Evolutionary conservation across 2,329 filamentous ascomycete species (phyloP).

Genomic region (Fusarium gaditjirri): DNA sequence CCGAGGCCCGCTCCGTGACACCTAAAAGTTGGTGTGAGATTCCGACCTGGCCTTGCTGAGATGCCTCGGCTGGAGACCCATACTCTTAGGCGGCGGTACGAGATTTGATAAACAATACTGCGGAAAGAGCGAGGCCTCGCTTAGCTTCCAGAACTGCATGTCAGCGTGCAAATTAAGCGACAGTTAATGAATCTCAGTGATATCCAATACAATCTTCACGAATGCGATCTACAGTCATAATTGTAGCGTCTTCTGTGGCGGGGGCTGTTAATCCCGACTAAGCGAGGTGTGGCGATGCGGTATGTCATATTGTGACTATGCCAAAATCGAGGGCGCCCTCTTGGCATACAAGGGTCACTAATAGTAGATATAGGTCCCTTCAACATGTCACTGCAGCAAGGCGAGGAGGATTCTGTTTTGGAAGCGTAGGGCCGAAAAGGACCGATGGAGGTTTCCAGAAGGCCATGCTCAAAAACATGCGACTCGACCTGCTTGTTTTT

Average conservation of each 20-base stretch:
- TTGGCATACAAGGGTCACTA: too few relatives aligned
- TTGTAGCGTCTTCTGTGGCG: conserved; percentile 17
- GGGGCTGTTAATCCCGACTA: not conserved
- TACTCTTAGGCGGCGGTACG: not conserved
- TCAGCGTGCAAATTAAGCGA: conserved; percentile 7
- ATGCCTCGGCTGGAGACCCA: not conserved
- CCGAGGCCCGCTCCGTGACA: conserved; percentile 13
- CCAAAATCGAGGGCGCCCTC: too few relatives aligned
- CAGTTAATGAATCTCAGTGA: conserved; percentile 11
- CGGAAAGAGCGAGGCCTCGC: conserved; percentile 13
- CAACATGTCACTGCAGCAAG: not conserved
- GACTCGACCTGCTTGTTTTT: not conserved
- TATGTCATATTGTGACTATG: not conserved
- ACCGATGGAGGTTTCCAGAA: conserved; percentile 1
- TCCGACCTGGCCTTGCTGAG: not conserved
- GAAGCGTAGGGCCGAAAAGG: not conserved
- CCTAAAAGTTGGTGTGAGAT: not conserved
- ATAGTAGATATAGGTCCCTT: too few relatives aligned
- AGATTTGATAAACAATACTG: not conserved
- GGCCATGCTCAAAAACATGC: not conserved
- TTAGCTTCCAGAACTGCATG: conserved; percentile 1
- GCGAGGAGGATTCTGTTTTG: conserved; percentile 11
- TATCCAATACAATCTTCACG: conserved; percentile 10
- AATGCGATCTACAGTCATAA: conserved; percentile 12
- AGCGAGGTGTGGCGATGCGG: conserved; percentile 31